These are phyloP conservation scores for Diaporthe destruens DNA, from an alignment of 2,329 filamentous ascomycete species.

Conservation along the genomic window DNA sequence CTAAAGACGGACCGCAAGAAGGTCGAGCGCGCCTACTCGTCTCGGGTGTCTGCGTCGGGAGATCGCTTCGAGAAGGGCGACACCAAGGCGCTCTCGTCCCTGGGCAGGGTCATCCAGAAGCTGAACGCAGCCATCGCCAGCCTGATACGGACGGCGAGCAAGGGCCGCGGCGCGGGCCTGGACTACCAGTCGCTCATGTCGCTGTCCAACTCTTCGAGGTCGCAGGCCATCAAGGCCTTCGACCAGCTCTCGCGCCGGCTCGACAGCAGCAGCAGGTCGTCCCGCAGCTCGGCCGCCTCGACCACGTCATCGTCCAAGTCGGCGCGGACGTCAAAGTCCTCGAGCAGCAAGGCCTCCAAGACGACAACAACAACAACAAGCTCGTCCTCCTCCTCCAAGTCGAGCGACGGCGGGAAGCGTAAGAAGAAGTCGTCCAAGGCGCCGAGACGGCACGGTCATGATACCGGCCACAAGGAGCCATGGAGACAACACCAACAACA, in stretches of 20 bases:
- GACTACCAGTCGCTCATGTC: constrained; percentile 62
- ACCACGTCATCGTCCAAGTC: constrained; percentile 6
- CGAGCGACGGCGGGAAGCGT: constrained; percentile 11
- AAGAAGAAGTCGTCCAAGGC: background rate
- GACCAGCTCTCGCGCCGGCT: constrained; percentile 58
- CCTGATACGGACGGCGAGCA: constrained; percentile 53
- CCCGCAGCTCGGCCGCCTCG: constrained; percentile 42
- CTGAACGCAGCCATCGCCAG: constrained; percentile 58
- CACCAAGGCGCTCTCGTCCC: constrained; percentile 56
- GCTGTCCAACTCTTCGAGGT: constrained; percentile 60
- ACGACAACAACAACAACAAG: constrained; percentile 8
- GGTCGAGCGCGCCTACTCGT: constrained; percentile 58
- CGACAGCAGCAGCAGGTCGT: constrained; percentile 44
- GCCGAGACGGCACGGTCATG: constrained; percentile 1
- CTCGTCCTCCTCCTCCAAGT: background rate
- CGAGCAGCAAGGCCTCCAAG: constrained; percentile 11
- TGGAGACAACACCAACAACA: background rate
- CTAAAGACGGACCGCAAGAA: constrained; percentile 56
- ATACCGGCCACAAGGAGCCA: background rate
- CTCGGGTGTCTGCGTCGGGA: constrained; percentile 56
- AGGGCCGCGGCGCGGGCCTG: constrained; percentile 50
- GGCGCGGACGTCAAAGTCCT: constrained; percentile 20
- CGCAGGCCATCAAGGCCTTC: constrained; percentile 63
- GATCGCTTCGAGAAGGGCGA: constrained; percentile 61
- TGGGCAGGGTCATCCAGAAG: constrained; percentile 57